These are phyloP conservation scores for Vigna mungo DNA, from an alignment of 306 rosid genomes.

Conservation along the genomic window DNA sequence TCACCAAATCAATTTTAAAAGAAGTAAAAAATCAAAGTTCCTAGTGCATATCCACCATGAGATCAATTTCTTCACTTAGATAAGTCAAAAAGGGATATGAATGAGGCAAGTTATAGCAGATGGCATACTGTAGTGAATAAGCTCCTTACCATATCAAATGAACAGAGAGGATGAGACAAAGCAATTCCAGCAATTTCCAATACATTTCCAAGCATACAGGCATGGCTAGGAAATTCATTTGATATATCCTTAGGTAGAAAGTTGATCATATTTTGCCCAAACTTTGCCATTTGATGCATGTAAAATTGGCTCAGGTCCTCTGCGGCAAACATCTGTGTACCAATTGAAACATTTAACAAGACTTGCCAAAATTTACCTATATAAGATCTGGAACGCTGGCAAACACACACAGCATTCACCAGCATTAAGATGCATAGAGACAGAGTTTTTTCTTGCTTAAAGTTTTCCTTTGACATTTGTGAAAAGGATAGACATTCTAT, in stretches of 20 bases:
- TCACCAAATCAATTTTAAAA: background rate
- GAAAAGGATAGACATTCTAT: background rate
- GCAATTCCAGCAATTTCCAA: conserved; percentile 21
- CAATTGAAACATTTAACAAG: background rate
- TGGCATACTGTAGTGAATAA: background rate
- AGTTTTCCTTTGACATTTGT: background rate
- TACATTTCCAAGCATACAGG: conserved; percentile 11
- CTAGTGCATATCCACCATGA: conserved; percentile 1
- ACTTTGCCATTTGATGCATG: conserved; percentile 20
- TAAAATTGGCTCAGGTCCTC: conserved; percentile 9
- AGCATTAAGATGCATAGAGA: background rate
- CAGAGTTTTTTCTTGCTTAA: background rate
- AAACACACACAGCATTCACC: background rate
- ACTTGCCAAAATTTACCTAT: background rate
- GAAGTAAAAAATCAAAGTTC: conserved; percentile 6
- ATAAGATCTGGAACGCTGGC: background rate
- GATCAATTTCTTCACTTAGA: conserved; percentile 1
- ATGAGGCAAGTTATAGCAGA: conserved; percentile 2
- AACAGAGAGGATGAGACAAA: conserved; percentile 12
- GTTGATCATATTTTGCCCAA: conserved; percentile 16
- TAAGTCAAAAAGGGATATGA: background rate
- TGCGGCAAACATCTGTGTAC: conserved; percentile 8
- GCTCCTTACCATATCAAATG: conserved; percentile 23
- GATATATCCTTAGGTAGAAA: conserved; percentile 25
- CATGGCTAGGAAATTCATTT: conserved; percentile 23